These are phyloP conservation scores for Wickerhamiella kurtzmanii DNA, from an alignment of 805 yeast species.

Conservation along the genomic window DNA sequence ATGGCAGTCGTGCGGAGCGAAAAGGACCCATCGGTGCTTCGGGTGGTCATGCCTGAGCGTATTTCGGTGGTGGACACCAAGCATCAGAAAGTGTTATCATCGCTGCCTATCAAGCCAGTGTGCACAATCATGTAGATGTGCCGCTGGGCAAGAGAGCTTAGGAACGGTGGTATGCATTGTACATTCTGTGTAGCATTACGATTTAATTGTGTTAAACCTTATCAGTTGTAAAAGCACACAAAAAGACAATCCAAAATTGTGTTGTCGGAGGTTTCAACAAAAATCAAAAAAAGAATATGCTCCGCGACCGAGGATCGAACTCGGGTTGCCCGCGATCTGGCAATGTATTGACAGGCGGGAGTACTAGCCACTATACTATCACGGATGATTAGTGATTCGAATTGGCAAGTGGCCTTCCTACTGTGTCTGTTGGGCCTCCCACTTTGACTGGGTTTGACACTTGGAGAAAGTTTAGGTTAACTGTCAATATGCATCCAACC, in stretches of 20 bases:
- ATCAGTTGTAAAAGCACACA: no score
- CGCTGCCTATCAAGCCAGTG: not conserved
- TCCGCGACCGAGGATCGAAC: not conserved
- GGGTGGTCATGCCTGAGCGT: not conserved
- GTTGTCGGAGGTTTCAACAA: no score
- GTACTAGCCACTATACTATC: not conserved
- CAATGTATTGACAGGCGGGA: not conserved
- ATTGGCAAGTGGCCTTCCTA: no score
- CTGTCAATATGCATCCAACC: no score
- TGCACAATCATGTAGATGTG: slow-evolving; percentile 1
- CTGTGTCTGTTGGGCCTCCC: no score
- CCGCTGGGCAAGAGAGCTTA: no score
- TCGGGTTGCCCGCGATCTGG: not conserved
- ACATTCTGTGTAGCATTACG: no score
- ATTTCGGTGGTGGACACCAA: not conserved
- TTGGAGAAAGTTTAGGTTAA: no score
- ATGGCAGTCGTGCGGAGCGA: not conserved
- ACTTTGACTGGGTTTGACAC: no score
- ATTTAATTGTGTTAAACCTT: no score
- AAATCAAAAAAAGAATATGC: not conserved
- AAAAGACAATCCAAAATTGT: no score
- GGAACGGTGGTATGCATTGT: not conserved
- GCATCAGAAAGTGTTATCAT: not conserved
- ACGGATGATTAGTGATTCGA: not conserved
- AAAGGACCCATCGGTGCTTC: not conserved